Percentiles rank a stretch among this genome's conserved stretches.
phyloP scores from a whole-genome alignment of 1,139 yeast genomes.

The Blastobotrys arbuscula region DNA sequence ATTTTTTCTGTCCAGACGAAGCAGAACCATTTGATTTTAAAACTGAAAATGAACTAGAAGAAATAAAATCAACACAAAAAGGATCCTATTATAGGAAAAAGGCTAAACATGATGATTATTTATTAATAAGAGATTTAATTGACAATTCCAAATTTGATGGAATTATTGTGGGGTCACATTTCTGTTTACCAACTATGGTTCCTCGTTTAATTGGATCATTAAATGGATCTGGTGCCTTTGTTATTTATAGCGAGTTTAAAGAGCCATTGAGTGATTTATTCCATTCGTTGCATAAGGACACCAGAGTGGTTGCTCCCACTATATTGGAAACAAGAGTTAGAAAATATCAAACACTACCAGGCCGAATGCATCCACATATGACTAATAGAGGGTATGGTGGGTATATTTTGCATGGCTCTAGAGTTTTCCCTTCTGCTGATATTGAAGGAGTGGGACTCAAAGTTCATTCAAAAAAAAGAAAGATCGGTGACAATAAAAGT shows the following conservation, averaged over 20 bases:
- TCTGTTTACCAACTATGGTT: constrained; percentile 61
- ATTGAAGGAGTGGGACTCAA: constrained; percentile 36
- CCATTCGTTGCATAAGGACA: constrained; percentile 58
- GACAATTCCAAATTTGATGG: constrained; percentile 67
- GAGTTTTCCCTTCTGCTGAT: constrained; percentile 65
- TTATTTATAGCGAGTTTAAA: constrained; percentile 73
- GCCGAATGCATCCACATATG: constrained; percentile 93
- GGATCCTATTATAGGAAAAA: constrained; percentile 64
- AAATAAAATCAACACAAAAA: constrained; percentile 54
- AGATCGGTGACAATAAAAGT: neutral
- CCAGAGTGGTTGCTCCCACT: constrained; percentile 74
- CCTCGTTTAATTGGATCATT: constrained; percentile 57
- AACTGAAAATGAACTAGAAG: constrained; percentile 44
- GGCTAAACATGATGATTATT: constrained; percentile 47
- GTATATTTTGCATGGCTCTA: constrained; percentile 68
- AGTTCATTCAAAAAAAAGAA: constrained; percentile 24
- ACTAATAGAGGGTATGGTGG: constrained; percentile 94
- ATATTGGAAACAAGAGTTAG: constrained; percentile 79
- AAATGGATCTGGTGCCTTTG: constrained; percentile 87
- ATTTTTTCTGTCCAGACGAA: constrained; percentile 71
- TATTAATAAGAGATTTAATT: constrained; percentile 45
- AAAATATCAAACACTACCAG: constrained; percentile 87
- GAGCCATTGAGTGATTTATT: constrained; percentile 72
- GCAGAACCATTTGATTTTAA: constrained; percentile 44
- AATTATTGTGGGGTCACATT: constrained; percentile 63